Base-by-base conservation (phyloP, 768 basidiomycete genomes). In the Inosperma sp. region DNA sequence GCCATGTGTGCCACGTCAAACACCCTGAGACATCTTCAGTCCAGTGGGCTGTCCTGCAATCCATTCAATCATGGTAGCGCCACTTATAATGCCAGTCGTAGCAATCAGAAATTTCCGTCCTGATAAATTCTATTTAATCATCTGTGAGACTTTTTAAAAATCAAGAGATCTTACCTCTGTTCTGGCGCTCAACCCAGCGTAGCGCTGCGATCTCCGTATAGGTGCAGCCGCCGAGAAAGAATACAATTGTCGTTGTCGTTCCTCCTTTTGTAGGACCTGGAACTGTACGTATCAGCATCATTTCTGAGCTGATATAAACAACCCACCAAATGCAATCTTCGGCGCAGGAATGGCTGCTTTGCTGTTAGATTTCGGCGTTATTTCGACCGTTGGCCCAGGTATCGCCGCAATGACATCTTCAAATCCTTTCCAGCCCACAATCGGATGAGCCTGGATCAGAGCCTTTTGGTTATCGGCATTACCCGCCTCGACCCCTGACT, bases 181-280 rank as follows among this genome's bases (percentile, higher is more conserved):
- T 86, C 65, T 93, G 92, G 58, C 84, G 80, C 49, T 83, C 79
- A 61, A 95, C 86, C 92, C 93, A 96, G 64, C 96, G 77, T 57
- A 99, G 65, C 5, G 95, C 95, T 30, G 96, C 86, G 52, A 98
- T 93, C 72, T 98, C 96, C 7, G 95, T 95, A 60, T 90, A 96
- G 10, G 96, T 99, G 65, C 93, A 93, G 4, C 95, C 96, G 22
- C 96, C 96, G 26, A 98, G 70, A 80, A 98, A 97, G 71, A 97
- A 96, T 8, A 99, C 88, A 14, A 95, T 80, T 2, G 93, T 95
- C 5, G 86, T 95, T 7, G 83, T 88, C 2, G 79, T 71, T 59
- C 79, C 77, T 54, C 85, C 87, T 43, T 72, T 74, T 1, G 76
- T 66, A 52, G 57, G 49, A 43, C 59, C 59, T 62, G 49, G 26